These are phyloP conservation scores for Scheffersomyces insectosa DNA, from an alignment of 1,139 yeast species.

Conservation along the genomic window DNA sequence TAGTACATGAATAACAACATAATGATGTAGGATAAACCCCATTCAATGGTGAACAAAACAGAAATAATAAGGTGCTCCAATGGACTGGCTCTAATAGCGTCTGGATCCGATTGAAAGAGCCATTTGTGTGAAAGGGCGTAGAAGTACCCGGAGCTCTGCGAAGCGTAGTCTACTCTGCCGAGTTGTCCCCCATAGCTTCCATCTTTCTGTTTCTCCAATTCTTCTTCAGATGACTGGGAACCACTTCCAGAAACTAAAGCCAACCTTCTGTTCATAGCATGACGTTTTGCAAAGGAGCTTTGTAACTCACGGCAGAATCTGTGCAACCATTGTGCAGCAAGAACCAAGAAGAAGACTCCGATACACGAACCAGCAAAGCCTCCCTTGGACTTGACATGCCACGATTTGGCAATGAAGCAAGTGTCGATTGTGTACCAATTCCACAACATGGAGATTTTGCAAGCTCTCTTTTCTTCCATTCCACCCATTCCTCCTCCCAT, in stretches of 20 bases:
- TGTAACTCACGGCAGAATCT: conserved; percentile 60
- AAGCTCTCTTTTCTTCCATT: conserved; percentile 14
- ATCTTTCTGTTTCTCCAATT: background rate
- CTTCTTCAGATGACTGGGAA: conserved; percentile 7
- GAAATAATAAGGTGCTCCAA: conserved; percentile 53
- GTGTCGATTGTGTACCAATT: conserved; percentile 55
- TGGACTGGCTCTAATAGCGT: conserved; percentile 34
- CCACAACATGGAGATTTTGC: conserved; percentile 45
- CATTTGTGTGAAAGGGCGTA: conserved; percentile 43
- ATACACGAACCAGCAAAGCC: conserved; percentile 73
- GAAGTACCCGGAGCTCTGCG: conserved; percentile 4
- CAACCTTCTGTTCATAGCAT: background rate
- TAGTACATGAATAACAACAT: conserved; percentile 76
- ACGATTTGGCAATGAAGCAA: conserved; percentile 61
- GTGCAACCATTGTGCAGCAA: conserved; percentile 58
- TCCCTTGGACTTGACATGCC: conserved; percentile 63
- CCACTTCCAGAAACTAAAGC: conserved; percentile 1
- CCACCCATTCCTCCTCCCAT: conserved; percentile 8
- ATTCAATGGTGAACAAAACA: conserved; percentile 52
- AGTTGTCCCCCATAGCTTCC: background rate
- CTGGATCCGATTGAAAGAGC: conserved; percentile 23
- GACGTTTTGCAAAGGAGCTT: conserved; percentile 29
- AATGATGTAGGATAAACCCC: conserved; percentile 63
- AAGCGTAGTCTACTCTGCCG: background rate
- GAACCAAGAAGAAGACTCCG: conserved; percentile 59